phyloP scores from a whole-genome alignment of 345 rosid genomes.

The Ailanthus altissimus region DNA sequence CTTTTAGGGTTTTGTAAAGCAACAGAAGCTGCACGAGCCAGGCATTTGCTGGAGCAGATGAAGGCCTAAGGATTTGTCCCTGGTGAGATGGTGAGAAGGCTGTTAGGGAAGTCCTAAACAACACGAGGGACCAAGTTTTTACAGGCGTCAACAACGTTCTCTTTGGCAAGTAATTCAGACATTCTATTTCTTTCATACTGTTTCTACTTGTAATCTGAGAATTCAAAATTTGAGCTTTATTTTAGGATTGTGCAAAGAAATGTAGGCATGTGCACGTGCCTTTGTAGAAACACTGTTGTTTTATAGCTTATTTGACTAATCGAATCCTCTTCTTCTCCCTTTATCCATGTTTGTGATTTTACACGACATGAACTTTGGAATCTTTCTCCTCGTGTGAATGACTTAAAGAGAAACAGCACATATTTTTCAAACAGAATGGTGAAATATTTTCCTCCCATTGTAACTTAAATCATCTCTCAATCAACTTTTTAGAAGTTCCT shows the following conservation, averaged over 20 bases:
- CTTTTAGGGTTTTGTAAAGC: constrained; percentile 54
- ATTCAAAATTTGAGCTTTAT: background rate
- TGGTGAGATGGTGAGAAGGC: constrained; percentile 56
- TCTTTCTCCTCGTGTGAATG: no score
- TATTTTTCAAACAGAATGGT: no score
- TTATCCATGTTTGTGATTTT: no score
- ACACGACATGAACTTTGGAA: no score
- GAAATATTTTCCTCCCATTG: no score
- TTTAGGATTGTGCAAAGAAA: background rate
- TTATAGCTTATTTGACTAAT: no score
- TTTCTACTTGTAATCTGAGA: background rate
- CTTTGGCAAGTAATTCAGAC: constrained; percentile 37
- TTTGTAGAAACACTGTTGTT: background rate
- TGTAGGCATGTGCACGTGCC: background rate
- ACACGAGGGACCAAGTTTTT: constrained; percentile 47
- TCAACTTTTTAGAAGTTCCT: no score
- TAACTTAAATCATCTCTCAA: no score
- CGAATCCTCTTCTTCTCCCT: no score
- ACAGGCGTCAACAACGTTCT: constrained; percentile 50
- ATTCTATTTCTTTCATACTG: background rate
- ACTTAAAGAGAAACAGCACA: no score
- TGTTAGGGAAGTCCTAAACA: constrained; percentile 42
- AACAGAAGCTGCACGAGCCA: constrained; percentile 51
- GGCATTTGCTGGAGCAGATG: constrained; percentile 46
- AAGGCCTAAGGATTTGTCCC: constrained; percentile 51